These are phyloP conservation scores for Epichloe festucae DNA, from an alignment of 2,329 filamentous ascomycete species.

Conservation along the genomic window DNA sequence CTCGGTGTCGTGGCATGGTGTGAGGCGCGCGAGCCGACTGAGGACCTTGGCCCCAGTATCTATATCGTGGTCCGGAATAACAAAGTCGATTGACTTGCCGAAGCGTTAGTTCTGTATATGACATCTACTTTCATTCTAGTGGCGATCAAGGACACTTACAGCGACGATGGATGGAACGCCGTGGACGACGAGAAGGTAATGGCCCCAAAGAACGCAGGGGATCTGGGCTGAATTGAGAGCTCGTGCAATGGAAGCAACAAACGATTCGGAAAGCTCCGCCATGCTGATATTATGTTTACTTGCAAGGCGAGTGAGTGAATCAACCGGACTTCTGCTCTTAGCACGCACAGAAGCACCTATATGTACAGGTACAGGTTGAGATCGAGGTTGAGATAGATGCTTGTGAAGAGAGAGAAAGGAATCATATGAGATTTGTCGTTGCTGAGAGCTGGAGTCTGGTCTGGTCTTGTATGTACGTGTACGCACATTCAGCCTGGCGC, in stretches of 20 bases:
- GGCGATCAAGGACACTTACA: neutral
- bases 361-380: no score
- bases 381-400: no score
- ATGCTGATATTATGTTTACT: neutral
- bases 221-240: neutral
- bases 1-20: neutral
- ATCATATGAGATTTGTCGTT: no score
- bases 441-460: no score
- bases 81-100: neutral
- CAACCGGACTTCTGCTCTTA: no score
- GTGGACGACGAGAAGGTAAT: neutral
- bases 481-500: no score
- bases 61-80: neutral
- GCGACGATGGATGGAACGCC: neutral
- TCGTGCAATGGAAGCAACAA: neutral
- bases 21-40: neutral
- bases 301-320: no score
- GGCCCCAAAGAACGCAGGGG: slow-evolving; percentile 1
- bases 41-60: neutral
- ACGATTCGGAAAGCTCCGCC: neutral
- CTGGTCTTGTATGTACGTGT: no score
- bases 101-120: neutral
- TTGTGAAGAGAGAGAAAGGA: no score
- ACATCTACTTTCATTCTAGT: neutral
- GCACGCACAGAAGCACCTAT: no score